A percentile compares a stretch with the other conserved stretches of the same genome.
Conservation (phyloP, 495 filamentous ascomycete genomes). For the Cercophora sp. region DNA sequence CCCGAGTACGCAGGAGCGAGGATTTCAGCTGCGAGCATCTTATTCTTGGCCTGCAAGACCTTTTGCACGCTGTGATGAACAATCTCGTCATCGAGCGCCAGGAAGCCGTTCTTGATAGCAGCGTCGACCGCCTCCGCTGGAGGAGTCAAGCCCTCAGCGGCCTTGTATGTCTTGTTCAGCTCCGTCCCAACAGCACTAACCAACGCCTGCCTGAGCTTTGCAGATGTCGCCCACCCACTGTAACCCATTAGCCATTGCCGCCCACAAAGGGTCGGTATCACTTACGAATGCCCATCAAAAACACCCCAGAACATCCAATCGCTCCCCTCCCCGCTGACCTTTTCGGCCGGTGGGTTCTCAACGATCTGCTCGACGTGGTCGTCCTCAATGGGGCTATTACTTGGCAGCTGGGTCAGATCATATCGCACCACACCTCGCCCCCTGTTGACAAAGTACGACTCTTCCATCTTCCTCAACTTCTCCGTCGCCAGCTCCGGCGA, state of each 20-base stretch:
- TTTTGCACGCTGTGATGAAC: slow-evolving; percentile 83
- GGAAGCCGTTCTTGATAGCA: slow-evolving; percentile 90
- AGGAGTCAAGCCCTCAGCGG: slow-evolving; percentile 57
- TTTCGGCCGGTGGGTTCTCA: slow-evolving; percentile 53
- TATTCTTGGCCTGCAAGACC: slow-evolving; percentile 82
- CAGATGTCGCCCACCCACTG: slow-evolving; percentile 96
- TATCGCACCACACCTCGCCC: slow-evolving; percentile 91
- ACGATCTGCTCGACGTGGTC: slow-evolving; percentile 97
- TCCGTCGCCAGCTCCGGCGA: slow-evolving; percentile 91
- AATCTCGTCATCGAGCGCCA: slow-evolving; percentile 87
- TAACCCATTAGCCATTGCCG: neutral
- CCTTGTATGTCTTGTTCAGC: slow-evolving; percentile 89
- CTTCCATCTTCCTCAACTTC: slow-evolving; percentile 82
- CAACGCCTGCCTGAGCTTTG: slow-evolving; percentile 86
- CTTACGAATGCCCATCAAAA: slow-evolving; percentile 92
- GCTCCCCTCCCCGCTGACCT: slow-evolving; percentile 51
- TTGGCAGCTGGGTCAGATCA: slow-evolving; percentile 90
- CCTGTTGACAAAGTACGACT: slow-evolving; percentile 85
- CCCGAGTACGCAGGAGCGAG: slow-evolving; percentile 91
- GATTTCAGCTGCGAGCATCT: slow-evolving; percentile 79
- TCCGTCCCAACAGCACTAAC: slow-evolving; percentile 91
- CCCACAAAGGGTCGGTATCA: slow-evolving; percentile 13
- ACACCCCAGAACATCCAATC: slow-evolving; percentile 99
- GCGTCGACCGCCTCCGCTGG: slow-evolving; percentile 74
- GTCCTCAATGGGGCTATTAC: slow-evolving; percentile 97